phyloP scores from a whole-genome alignment of 2,329 filamentous ascomycete genomes.

The Pyrenochaeta sp. region DNA sequence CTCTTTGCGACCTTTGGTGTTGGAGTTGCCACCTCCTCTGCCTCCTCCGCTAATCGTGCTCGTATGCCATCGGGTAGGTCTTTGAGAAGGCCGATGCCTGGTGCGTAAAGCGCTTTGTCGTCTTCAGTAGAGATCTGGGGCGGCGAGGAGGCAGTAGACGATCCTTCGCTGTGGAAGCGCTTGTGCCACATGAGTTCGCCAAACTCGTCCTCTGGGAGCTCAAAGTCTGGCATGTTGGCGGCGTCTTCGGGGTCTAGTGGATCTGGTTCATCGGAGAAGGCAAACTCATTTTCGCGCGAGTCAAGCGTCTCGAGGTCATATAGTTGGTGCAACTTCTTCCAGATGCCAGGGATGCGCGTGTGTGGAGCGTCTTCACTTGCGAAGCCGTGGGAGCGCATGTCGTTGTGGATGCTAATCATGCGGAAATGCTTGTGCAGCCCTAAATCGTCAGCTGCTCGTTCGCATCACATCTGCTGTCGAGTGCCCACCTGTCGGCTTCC shows the following conservation, averaged over 20 bases:
- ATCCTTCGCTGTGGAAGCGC: constrained; percentile 42
- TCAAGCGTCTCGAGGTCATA: constrained; percentile 89
- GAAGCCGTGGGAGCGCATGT: constrained; percentile 64
- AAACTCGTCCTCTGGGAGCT: constrained; percentile 53
- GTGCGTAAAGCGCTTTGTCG: constrained; percentile 40
- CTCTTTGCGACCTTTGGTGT: constrained; percentile 38
- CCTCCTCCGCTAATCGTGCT: constrained; percentile 38
- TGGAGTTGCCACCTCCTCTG: constrained; percentile 37
- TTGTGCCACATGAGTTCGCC: constrained; percentile 54
- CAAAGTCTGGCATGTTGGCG: constrained; percentile 47
- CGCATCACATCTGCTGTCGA: too few relatives aligned
- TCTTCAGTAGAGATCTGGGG: constrained; percentile 39
- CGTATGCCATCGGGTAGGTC: constrained; percentile 35
- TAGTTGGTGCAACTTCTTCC: constrained; percentile 81
- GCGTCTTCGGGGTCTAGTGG: constrained; percentile 47
- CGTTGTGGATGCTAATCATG: constrained; percentile 54
- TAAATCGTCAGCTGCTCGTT: constrained; percentile 28
- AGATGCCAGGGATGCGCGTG: constrained; percentile 89
- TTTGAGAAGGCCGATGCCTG: constrained; percentile 43
- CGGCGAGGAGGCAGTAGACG: constrained; percentile 38
- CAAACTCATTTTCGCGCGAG: constrained; percentile 74
- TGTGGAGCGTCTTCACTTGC: constrained; percentile 74
- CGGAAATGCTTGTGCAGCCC: constrained; percentile 66
- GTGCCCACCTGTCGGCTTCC: constrained; percentile 83
- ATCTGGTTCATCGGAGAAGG: constrained; percentile 65